Percentiles rank a stretch among this genome's conserved stretches.
Conservation (phyloP, 1,139 yeast species). For the Kazachstania sp. region DNA sequence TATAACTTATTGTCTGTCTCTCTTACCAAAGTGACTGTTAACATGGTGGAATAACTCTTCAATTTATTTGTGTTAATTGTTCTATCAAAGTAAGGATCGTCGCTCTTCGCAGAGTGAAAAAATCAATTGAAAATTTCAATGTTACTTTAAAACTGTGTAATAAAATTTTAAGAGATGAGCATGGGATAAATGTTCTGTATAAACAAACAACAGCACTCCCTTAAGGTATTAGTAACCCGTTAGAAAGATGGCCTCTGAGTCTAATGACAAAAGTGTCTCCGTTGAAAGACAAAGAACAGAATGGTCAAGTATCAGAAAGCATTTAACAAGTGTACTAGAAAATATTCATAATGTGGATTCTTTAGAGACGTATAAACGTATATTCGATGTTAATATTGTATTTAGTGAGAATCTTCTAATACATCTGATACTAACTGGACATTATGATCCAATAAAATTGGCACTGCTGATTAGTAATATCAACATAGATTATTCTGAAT, state of each 20-base stretch:
- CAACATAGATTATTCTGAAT: conserved; percentile 59
- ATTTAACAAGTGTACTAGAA: not conserved
- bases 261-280: not conserved
- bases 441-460: conserved; percentile 33
- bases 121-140: not conserved
- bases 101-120: not conserved
- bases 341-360: not conserved
- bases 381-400: conserved; percentile 15
- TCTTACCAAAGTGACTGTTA: too few species aligned
- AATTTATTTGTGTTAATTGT: too few species aligned
- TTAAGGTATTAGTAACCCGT: not conserved
- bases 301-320: conserved; percentile 2
- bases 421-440: conserved; percentile 4
- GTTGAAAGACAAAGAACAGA: not conserved
- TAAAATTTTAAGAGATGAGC: not conserved
- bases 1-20: too few species aligned
- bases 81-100: not conserved
- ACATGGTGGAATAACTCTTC: too few species aligned
- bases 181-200: too few species aligned
- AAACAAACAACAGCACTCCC: too few species aligned
- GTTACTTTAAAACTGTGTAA: not conserved
- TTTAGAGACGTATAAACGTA: not conserved
- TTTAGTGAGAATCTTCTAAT: conserved; percentile 12
- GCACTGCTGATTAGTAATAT: conserved; percentile 53
- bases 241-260: not conserved